phyloP scores from a whole-genome alignment of 2,329 filamentous ascomycete genomes.

The Verticillium dahliae region DNA sequence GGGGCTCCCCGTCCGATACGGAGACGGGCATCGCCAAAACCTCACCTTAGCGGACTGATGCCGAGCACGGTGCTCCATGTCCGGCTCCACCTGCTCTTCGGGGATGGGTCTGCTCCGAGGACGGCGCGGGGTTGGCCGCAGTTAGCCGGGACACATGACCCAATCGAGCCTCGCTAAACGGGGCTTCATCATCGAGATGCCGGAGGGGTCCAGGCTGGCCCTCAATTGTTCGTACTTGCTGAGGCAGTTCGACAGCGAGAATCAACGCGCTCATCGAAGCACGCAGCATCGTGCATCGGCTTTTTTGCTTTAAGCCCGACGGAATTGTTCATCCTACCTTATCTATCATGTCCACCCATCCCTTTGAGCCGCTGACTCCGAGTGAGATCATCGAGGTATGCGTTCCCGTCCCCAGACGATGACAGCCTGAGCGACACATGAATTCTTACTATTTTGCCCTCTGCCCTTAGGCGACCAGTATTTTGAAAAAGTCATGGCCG shows the following conservation, averaged over 20 bases:
- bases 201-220: not conserved
- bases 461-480: not conserved
- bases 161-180: not conserved
- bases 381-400: constrained; percentile 7
- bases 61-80: constrained; percentile 1
- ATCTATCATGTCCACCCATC: constrained; percentile 1
- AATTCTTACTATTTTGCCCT: not conserved
- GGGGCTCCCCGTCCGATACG: not conserved
- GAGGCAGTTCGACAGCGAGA: not conserved
- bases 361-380: constrained; percentile 7
- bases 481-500: constrained; percentile 1
- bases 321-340: too few species aligned
- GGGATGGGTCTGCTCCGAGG: constrained; percentile 1
- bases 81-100: constrained; percentile 8
- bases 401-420: not conserved
- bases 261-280: too few species aligned
- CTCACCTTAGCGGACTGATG: constrained; percentile 9
- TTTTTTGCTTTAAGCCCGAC: too few species aligned
- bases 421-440: too few species aligned
- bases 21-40: constrained; percentile 7
- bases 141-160: not conserved
- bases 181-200: not conserved
- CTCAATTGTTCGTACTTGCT: not conserved
- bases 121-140: not conserved
- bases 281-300: not conserved